Evolutionary conservation across 768 basidiomycete species (phyloP).

Genomic region (Suillus plorans): DNA sequence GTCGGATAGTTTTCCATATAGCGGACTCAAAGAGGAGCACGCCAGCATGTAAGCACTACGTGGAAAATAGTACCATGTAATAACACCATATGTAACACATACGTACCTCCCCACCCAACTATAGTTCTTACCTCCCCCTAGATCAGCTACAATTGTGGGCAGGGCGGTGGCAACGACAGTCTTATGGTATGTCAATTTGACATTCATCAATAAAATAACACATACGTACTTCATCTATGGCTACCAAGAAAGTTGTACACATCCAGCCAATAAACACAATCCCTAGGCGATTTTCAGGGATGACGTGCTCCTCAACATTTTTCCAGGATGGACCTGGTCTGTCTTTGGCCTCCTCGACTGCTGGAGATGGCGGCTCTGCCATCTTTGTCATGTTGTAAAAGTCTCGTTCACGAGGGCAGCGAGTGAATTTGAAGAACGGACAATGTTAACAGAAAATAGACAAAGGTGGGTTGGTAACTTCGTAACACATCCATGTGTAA

Average conservation of each 20-base stretch:
- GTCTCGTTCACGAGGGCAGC: background rate
- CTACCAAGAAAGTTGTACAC: constrained; percentile 43
- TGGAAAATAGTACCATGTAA: background rate
- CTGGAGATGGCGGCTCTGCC: background rate
- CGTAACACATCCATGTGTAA: background rate
- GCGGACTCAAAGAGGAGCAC: constrained; percentile 38
- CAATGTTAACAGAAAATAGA: background rate
- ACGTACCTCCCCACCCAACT: constrained; percentile 49
- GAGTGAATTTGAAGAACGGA: background rate
- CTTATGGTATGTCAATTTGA: constrained; percentile 16
- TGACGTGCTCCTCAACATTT: constrained; percentile 37
- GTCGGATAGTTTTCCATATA: constrained; percentile 49
- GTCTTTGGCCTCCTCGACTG: constrained; percentile 6
- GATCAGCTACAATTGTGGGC: constrained; percentile 46
- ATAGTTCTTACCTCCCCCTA: constrained; percentile 46
- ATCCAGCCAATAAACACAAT: constrained; percentile 46
- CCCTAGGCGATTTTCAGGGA: constrained; percentile 42
- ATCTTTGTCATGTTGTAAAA: background rate
- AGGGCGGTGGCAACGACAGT: constrained; percentile 50
- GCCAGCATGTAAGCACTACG: constrained; percentile 48
- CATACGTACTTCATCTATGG: constrained; percentile 43
- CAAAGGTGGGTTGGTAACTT: background rate
- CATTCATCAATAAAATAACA: background rate
- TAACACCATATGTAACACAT: background rate
- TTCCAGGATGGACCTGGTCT: constrained; percentile 38